These are phyloP conservation scores for Hygrophorus russula DNA, from an alignment of 768 basidiomycete genomes.

Conservation along the genomic window DNA sequence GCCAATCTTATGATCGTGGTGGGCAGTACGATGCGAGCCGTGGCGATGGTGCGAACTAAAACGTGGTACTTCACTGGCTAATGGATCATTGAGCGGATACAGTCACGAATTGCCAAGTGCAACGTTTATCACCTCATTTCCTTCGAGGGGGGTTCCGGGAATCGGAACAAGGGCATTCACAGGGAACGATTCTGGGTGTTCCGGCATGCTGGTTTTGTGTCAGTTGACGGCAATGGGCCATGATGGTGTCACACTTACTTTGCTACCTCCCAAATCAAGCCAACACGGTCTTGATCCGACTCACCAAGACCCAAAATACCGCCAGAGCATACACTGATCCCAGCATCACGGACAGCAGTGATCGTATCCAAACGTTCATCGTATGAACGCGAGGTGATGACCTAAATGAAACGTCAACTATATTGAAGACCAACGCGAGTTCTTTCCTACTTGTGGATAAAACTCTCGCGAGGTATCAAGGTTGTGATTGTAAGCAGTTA, in stretches of 20 bases:
- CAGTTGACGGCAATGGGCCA: not conserved
- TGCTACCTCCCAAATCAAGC: slow-evolving; percentile 87
- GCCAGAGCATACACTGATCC: slow-evolving; percentile 95
- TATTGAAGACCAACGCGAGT: not conserved
- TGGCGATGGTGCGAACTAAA: slow-evolving; percentile 88
- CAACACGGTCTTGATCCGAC: slow-evolving; percentile 79
- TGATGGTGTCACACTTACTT: slow-evolving; percentile 41
- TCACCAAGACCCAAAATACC: slow-evolving; percentile 95
- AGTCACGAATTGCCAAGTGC: not conserved
- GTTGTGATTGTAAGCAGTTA: slow-evolving; percentile 98
- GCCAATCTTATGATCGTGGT: slow-evolving; percentile 91
- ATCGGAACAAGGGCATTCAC: slow-evolving; percentile 97
- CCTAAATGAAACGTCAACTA: slow-evolving; percentile 31
- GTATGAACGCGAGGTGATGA: slow-evolving; percentile 90
- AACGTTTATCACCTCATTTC: slow-evolving; percentile 57
- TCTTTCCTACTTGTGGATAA: slow-evolving; percentile 64
- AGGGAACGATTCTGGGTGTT: slow-evolving; percentile 98
- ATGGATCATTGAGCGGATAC: slow-evolving; percentile 7
- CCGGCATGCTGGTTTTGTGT: slow-evolving; percentile 56
- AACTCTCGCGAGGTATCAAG: slow-evolving; percentile 96
- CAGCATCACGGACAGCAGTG: slow-evolving; percentile 81
- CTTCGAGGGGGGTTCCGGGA: slow-evolving; percentile 84
- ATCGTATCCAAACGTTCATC: slow-evolving; percentile 91
- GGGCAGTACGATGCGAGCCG: slow-evolving; percentile 86
- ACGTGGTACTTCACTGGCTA: slow-evolving; percentile 77